A percentile compares a stretch with the other conserved stretches of the same genome.
phyloP scores from a whole-genome alignment of 2,329 filamentous ascomycete genomes.

The Arthrobotrys sinensis region DNA sequence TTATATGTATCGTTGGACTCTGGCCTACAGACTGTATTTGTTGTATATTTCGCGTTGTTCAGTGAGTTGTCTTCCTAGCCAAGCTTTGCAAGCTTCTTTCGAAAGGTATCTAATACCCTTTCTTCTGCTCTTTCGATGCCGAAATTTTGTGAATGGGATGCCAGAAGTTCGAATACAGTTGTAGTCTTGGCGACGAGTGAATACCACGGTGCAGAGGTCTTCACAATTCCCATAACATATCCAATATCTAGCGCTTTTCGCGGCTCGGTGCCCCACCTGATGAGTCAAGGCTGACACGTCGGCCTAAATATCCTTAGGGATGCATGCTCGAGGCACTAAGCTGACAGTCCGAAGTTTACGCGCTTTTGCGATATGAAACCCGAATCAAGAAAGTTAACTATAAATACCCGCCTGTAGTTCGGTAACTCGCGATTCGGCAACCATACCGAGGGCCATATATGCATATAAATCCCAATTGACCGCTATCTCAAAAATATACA shows the following conservation, averaged over 20 bases:
- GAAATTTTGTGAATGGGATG: too few relatives aligned
- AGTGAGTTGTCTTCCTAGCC: background rate
- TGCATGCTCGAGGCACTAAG: slow-evolving; percentile 11
- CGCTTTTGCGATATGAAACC: background rate
- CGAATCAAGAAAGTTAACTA: background rate
- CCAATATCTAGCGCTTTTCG: too few relatives aligned
- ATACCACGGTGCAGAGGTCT: too few relatives aligned
- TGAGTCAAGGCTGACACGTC: slow-evolving; percentile 27
- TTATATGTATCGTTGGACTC: too few relatives aligned
- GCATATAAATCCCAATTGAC: slow-evolving; percentile 1
- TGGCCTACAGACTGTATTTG: background rate
- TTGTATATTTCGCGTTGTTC: slow-evolving; percentile 11
- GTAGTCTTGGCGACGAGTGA: too few relatives aligned
- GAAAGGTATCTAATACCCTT: too few relatives aligned
- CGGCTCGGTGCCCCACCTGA: background rate
- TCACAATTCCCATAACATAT: background rate
- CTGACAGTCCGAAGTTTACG: slow-evolving; percentile 4
- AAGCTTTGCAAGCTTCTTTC: too few relatives aligned
- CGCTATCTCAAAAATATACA: background rate
- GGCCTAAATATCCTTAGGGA: background rate
- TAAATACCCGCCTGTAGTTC: background rate
- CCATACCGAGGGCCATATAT: too few relatives aligned
- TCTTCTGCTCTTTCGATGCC: too few relatives aligned
- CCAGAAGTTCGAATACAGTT: too few relatives aligned
- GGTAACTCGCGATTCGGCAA: too few relatives aligned